Evolutionary conservation across 495 filamentous ascomycete genomes (phyloP).

Genomic region (Trichoderma parareesei): DNA sequence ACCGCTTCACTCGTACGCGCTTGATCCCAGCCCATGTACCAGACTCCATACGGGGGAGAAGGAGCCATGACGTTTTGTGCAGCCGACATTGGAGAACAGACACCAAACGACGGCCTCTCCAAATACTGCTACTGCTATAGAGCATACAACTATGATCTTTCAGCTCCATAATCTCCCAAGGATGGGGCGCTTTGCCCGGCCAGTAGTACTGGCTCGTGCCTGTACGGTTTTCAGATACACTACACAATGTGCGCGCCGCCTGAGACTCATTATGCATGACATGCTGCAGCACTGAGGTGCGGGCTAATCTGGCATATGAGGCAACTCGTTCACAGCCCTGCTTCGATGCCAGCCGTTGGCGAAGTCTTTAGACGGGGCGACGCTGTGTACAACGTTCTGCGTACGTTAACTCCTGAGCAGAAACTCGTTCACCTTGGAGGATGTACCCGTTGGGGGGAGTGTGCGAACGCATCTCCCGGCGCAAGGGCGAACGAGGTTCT

Average conservation of each 20-base stretch:
- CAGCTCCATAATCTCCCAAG: not conserved
- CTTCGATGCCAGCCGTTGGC: not conserved
- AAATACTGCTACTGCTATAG: not conserved
- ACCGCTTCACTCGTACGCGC: not conserved
- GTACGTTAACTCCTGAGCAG: not conserved
- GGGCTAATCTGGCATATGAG: slow-evolving; percentile 3
- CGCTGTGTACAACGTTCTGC: not conserved
- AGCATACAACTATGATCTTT: not conserved
- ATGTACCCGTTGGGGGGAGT: not conserved
- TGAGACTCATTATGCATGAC: slow-evolving; percentile 8
- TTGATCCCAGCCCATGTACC: not conserved
- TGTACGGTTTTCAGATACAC: not conserved
- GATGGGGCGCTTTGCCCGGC: not conserved
- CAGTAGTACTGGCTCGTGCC: not conserved
- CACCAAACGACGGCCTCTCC: not conserved
- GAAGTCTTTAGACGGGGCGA: not conserved
- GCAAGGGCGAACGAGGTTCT: no score
- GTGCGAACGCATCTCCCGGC: no score
- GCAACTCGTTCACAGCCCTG: not conserved
- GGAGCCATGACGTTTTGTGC: not conserved
- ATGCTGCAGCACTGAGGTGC: slow-evolving; percentile 3
- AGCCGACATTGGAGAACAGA: not conserved
- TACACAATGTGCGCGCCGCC: slow-evolving; percentile 2
- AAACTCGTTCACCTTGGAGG: not conserved
- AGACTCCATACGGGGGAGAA: not conserved